Evolutionary conservation across 495 filamentous ascomycete genomes (phyloP).

Genomic region (Talaromyces wortmannii): DNA sequence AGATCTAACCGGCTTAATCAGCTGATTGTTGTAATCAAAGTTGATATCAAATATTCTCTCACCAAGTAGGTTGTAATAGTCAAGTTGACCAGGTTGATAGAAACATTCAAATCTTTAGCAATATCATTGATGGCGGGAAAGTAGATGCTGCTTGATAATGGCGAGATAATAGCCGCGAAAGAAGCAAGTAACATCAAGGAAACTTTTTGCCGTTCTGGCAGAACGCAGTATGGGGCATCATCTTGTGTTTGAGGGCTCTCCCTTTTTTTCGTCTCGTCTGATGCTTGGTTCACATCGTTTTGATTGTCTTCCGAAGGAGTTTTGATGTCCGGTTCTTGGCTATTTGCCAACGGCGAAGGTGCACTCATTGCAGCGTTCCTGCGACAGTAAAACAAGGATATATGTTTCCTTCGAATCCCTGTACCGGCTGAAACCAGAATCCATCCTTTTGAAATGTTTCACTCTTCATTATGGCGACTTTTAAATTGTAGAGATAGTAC

Average conservation of each 20-base stretch:
- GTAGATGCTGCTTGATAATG: conserved; percentile 38
- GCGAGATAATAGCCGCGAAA: conserved; percentile 25
- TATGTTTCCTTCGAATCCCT: no score
- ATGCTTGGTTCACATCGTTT: no score
- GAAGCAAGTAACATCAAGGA: conserved; percentile 20
- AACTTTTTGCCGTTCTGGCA: conserved; percentile 15
- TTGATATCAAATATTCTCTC: conserved; percentile 1
- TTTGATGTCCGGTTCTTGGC: no score
- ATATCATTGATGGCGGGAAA: conserved; percentile 32
- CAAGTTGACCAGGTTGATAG: conserved; percentile 33
- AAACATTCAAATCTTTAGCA: conserved; percentile 26
- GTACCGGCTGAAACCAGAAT: no score
- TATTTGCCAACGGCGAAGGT: no score
- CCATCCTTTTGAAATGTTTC: no score
- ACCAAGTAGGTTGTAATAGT: conserved; percentile 39
- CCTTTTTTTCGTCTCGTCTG: no score
- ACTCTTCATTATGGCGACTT: no score
- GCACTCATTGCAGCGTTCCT: no score
- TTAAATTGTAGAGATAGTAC: no score
- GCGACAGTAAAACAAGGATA: no score
- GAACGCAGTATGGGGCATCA: conserved; percentile 17
- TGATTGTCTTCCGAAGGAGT: no score
- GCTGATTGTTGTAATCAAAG: neutral
- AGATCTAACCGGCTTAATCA: conserved; percentile 20
- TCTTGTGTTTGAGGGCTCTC: neutral